These are phyloP conservation scores for Trichoderma endophyticum DNA, from an alignment of 2,329 filamentous ascomycete species.

Conservation along the genomic window DNA sequence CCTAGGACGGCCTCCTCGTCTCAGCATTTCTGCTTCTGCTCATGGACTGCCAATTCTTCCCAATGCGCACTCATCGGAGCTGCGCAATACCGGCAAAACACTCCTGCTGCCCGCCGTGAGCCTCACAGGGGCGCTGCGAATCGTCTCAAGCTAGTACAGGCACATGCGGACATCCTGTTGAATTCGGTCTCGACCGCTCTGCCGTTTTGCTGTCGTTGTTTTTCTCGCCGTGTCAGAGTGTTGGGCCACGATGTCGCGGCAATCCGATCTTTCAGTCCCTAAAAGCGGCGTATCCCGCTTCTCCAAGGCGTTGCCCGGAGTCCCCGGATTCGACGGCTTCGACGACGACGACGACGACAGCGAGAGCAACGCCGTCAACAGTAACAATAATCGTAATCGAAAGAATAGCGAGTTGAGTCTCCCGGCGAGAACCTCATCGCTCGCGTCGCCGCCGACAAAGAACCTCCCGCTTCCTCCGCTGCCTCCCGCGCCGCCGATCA, in stretches of 20 bases:
- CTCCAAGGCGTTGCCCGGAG: constrained; percentile 56
- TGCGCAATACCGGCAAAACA: not conserved
- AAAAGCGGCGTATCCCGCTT: constrained; percentile 50
- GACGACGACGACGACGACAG: constrained; percentile 15
- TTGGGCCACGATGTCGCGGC: constrained; percentile 9
- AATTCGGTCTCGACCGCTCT: constrained; percentile 4
- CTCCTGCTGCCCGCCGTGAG: not conserved
- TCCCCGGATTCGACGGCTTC: constrained; percentile 35
- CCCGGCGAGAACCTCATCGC: constrained; percentile 6
- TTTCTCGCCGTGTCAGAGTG: not conserved
- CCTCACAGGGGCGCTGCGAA: not conserved
- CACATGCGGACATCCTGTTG: not conserved
- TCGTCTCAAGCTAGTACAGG: not conserved
- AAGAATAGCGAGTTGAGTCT: constrained; percentile 3
- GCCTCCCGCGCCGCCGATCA: not conserved
- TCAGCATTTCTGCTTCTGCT: constrained; percentile 15
- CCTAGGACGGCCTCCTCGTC: constrained; percentile 11
- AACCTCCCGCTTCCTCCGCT: constrained; percentile 9
- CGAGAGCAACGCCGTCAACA: constrained; percentile 16
- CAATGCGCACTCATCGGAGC: not conserved
- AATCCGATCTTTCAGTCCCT: constrained; percentile 4
- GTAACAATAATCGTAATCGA: not conserved
- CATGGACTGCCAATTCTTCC: not conserved
- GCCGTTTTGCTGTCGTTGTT: not conserved
- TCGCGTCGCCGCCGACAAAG: not conserved